Percentiles rank a stretch among this genome's conserved stretches.
phyloP scores from a whole-genome alignment of 228 moss, liverwort and hornwort species.

The Sphagnum fallax region DNA sequence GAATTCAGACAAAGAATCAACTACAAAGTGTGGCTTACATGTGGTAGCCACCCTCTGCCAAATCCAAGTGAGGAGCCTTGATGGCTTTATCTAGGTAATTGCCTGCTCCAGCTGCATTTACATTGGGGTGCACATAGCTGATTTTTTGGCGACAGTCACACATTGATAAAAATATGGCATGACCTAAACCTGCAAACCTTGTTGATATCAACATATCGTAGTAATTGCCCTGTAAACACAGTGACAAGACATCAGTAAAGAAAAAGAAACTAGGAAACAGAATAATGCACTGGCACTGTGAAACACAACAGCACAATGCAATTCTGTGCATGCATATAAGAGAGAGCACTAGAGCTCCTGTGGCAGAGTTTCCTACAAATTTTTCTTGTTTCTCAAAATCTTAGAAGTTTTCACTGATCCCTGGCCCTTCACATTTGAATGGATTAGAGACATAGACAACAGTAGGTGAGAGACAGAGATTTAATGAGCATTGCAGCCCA shows the following conservation, averaged over 20 bases:
- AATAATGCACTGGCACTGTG: background rate
- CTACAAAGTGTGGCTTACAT: conserved; percentile 40
- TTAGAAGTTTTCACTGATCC: too few species aligned
- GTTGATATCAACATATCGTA: conserved; percentile 90
- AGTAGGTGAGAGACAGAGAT: too few species aligned
- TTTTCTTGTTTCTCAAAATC: too few species aligned
- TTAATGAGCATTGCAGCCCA: too few species aligned
- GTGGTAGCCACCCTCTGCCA: conserved; percentile 83
- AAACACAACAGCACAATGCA: background rate
- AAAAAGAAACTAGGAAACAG: background rate
- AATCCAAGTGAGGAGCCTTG: conserved; percentile 54
- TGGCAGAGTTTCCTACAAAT: too few species aligned
- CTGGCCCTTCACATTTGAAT: too few species aligned
- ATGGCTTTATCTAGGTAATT: conserved; percentile 50
- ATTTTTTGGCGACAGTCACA: conserved; percentile 58
- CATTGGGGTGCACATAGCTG: conserved; percentile 68
- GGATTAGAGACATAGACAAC: too few species aligned
- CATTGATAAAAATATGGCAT: conserved; percentile 60
- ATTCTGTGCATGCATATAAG: background rate
- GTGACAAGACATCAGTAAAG: background rate
- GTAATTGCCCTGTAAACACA: conserved; percentile 48
- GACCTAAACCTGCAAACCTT: conserved; percentile 68
- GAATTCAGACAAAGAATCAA: background rate
- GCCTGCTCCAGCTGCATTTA: conserved; percentile 53
- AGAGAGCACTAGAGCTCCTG: background rate